phyloP scores from a whole-genome alignment of 2,329 filamentous ascomycete genomes.

The Trichophyton schoenleinii region DNA sequence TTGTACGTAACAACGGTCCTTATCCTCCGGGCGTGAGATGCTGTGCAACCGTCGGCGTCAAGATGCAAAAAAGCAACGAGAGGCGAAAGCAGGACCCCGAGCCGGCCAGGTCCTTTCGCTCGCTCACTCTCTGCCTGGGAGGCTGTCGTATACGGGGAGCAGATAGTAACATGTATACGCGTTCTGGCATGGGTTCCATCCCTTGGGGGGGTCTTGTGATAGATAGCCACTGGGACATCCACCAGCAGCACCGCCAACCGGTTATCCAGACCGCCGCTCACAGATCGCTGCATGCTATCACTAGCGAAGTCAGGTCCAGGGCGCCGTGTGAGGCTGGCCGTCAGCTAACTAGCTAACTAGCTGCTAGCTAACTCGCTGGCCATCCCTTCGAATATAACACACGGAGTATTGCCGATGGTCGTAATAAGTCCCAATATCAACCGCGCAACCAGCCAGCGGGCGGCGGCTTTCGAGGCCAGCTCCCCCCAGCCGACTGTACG shows the following conservation, averaged over 20 bases:
- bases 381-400: not conserved
- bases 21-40: not conserved
- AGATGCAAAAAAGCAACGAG: not conserved
- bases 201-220: not conserved
- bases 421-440: not conserved
- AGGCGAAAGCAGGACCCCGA: not conserved
- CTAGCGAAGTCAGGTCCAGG: not conserved
- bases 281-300: not conserved
- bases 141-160: not conserved
- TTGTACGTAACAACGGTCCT: no score
- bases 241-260: not conserved
- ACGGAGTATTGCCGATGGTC: not conserved
- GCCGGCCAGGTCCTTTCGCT: not conserved
- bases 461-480: not conserved
- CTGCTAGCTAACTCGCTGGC: not conserved
- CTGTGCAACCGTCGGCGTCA: not conserved
- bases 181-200: not conserved
- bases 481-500: not conserved
- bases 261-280: not conserved
- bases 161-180: not conserved
- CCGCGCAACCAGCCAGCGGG: no score
- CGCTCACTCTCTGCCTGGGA: no score
- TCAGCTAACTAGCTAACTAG: not conserved
- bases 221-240: not conserved
- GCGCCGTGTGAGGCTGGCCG: not conserved